Conservation (phyloP, 2,329 filamentous ascomycete genomes). For the Dothidotthia symphoricarpi region DNA sequence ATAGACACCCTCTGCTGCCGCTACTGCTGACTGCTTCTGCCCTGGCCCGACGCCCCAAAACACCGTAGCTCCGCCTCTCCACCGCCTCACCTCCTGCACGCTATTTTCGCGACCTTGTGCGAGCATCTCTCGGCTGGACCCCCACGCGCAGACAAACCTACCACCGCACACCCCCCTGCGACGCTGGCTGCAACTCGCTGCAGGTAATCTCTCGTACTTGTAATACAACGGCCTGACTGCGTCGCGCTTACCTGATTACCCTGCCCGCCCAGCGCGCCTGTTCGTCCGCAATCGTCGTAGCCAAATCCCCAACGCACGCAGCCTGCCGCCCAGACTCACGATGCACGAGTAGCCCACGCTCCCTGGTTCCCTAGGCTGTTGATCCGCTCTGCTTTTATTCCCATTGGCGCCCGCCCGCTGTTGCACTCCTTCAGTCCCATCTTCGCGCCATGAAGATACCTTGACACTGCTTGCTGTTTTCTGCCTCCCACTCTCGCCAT, state of each 20-base stretch:
- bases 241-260: slow-evolving; percentile 14
- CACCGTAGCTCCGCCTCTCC: neutral
- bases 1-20: neutral
- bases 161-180: neutral
- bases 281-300: slow-evolving; percentile 24
- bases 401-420: slow-evolving; percentile 24
- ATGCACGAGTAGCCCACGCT: slow-evolving; percentile 28
- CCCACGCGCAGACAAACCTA: slow-evolving; percentile 12
- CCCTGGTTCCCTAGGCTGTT: slow-evolving; percentile 26
- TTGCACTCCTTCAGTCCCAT: slow-evolving; percentile 17
- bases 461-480: slow-evolving; percentile 14
- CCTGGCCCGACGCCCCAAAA: neutral
- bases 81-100: neutral
- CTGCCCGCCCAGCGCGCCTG: slow-evolving; percentile 34
- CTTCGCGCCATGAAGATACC: slow-evolving; percentile 30
- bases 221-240: slow-evolving; percentile 7
- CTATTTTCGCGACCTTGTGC: slow-evolving; percentile 5
- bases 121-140: slow-evolving; percentile 20
- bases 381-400: slow-evolving; percentile 28
- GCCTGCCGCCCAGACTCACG: slow-evolving; percentile 26
- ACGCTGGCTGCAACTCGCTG: slow-evolving; percentile 10
- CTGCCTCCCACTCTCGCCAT: slow-evolving; percentile 12
- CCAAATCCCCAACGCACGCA: slow-evolving; percentile 12
- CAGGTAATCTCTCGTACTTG: slow-evolving; percentile 8
- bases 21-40: neutral